A percentile compares a stretch with the other conserved stretches of the same genome.
phyloP scores from a whole-genome alignment of 495 filamentous ascomycete genomes.

The Podospora sp. region DNA sequence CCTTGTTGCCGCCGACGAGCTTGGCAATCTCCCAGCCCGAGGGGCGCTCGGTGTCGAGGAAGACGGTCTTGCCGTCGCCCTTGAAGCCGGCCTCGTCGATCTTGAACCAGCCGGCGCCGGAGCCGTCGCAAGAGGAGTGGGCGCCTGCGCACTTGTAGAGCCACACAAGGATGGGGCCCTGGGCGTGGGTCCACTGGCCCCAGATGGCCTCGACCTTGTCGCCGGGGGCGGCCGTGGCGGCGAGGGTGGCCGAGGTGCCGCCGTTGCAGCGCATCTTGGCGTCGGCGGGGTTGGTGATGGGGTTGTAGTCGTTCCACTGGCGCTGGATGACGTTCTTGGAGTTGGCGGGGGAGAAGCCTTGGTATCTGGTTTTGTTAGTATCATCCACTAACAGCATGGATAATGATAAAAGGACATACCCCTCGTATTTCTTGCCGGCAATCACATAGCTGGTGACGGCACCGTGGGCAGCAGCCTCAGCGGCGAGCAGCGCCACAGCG shows the following conservation, averaged over 20 bases:
- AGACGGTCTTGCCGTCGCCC: constrained; percentile 35
- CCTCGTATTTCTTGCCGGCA: constrained; percentile 52
- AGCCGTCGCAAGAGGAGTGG: constrained; percentile 51
- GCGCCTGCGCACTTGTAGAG: constrained; percentile 54
- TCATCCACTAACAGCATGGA: neutral
- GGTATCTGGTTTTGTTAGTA: constrained; percentile 40
- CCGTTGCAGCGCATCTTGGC: constrained; percentile 58
- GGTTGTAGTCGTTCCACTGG: constrained; percentile 59
- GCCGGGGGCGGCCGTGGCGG: constrained; percentile 50
- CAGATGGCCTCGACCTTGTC: constrained; percentile 53
- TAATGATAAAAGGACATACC: constrained; percentile 30
- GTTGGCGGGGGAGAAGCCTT: constrained; percentile 50
- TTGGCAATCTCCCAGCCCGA: constrained; percentile 40
- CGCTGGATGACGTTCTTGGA: constrained; percentile 56
- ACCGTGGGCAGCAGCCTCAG: constrained; percentile 55
- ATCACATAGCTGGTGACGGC: constrained; percentile 61
- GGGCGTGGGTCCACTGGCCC: constrained; percentile 59
- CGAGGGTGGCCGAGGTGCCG: constrained; percentile 50
- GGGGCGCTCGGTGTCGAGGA: constrained; percentile 35
- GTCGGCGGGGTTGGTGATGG: constrained; percentile 45
- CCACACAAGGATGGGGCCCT: constrained; percentile 61
- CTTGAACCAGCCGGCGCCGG: constrained; percentile 58
- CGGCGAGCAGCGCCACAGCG: constrained; percentile 30
- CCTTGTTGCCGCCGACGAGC: constrained; percentile 50
- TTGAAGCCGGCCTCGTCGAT: constrained; percentile 59